phyloP scores from a whole-genome alignment of 2,329 filamentous ascomycete genomes.

The Trichophyton equinum region DNA sequence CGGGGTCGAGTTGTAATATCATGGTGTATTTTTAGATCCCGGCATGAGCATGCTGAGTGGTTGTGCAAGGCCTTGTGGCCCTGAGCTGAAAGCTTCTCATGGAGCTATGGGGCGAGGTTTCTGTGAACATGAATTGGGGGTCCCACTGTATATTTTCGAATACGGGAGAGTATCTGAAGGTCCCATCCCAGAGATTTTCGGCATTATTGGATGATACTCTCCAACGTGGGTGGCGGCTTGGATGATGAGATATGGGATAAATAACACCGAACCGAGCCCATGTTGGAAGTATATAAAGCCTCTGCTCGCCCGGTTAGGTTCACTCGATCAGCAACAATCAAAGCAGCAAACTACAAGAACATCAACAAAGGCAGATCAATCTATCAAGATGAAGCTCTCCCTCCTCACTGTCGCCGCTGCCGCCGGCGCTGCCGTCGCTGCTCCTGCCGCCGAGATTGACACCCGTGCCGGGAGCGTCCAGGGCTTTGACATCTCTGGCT shows the following conservation, averaged over 20 bases:
- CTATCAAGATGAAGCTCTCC: constrained; percentile 4
- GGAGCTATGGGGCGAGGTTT: not conserved
- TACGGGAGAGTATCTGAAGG: not conserved
- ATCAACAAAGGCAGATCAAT: not conserved
- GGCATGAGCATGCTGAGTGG: not conserved
- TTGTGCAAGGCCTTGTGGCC: not conserved
- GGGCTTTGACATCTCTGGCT: constrained; percentile 35
- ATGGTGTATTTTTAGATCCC: not conserved
- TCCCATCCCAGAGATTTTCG: not conserved
- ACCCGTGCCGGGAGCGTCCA: not conserved
- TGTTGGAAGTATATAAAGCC: not conserved
- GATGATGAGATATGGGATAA: not conserved
- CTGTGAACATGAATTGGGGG: not conserved
- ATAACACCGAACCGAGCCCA: not conserved
- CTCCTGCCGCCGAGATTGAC: not conserved
- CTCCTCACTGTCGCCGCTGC: not conserved
- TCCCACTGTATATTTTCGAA: not conserved
- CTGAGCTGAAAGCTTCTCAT: not conserved
- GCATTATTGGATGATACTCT: not conserved
- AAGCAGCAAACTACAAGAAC: not conserved
- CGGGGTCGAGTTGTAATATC: not conserved
- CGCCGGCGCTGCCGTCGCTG: not conserved
- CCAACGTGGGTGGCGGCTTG: not conserved
- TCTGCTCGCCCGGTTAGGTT: not conserved
- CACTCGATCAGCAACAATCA: not conserved